Conservation (phyloP, 2,329 filamentous ascomycete genomes). For the Ceratocystis variospora region DNA sequence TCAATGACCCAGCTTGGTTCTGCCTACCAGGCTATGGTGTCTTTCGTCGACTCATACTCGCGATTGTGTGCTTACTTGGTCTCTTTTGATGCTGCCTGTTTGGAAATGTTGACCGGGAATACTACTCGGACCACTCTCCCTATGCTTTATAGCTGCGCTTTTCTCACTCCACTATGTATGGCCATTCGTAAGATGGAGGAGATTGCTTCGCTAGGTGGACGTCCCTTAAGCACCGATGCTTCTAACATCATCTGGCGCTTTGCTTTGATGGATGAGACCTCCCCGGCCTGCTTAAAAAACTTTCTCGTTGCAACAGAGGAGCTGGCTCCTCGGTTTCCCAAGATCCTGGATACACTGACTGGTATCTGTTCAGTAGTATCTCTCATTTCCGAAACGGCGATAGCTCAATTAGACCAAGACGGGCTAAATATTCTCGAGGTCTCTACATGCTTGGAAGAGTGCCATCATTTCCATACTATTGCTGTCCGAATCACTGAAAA, state of each 20-base stretch:
- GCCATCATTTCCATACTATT: constrained; percentile 4
- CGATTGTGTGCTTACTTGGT: constrained; percentile 40
- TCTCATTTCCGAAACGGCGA: background rate
- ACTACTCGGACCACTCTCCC: background rate
- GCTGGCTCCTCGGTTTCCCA: constrained; percentile 9
- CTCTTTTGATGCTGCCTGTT: constrained; percentile 30
- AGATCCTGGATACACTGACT: constrained; percentile 1
- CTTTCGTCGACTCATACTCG: constrained; percentile 33
- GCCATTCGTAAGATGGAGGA: background rate
- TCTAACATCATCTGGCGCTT: background rate
- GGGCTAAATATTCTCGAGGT: background rate
- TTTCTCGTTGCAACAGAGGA: background rate
- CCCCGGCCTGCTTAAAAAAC: background rate
- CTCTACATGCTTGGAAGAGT: background rate
- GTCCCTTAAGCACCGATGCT: background rate
- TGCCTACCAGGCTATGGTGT: constrained; percentile 18
- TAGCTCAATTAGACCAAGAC: background rate
- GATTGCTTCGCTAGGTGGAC: background rate
- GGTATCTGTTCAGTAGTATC: background rate
- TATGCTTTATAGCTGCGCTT: background rate
- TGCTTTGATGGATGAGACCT: background rate
- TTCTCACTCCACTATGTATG: background rate
- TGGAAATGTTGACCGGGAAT: background rate
- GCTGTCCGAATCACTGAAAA: background rate
- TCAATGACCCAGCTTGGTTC: background rate